Base-by-base conservation (phyloP, 2,329 filamentous ascomycete genomes). In the Trichoderma brevicompactum region DNA sequence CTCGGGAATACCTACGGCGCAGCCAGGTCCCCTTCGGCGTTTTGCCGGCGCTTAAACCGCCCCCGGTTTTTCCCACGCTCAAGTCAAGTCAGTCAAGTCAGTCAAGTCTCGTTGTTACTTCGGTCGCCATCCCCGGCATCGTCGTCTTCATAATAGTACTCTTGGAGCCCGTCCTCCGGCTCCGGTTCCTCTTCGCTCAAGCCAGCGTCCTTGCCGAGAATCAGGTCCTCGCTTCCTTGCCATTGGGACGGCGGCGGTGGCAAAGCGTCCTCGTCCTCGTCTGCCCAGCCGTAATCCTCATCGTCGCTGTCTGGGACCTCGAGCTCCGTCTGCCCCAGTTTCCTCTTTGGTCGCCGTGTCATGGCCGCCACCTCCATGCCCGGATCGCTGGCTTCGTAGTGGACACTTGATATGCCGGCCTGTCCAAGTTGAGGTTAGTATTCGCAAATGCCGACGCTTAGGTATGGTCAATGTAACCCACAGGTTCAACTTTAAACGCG, bases 281-380 rank as follows among this genome's bases (percentile, higher is more conserved):
- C 85, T 44, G 84, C 84, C 89, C 89, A 92, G 13, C 88, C 89
- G 71, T 91, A 92, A 71, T 91, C 87, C 68, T 92, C 89, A 66
- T 89, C 87, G 36, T 88, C 86, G 68, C 85, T 89, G 67, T 88
- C 86, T 2, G 85, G 81, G 52, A 88, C 80, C 70, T 88, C 86
- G 55, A 86, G 79, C 60, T 83, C 84, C 5, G 87, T 84, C 50
- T 89, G 84, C 36, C 71, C 76, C 61, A 90, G 80, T 74, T 92
- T 87, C 70, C 90, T 83, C 77, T 92, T 92, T 38, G 78, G 80
- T 34, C 79, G 78, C 66, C 23, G 43, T 55, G 48, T 36, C n/a
- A 65, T 61, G 28, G 49, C 41, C 66, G 74, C 74, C 66, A 74
- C 74, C 65, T 76, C 73, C 32, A 77, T 74, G 72, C 71, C 72